A percentile compares a stretch with the other conserved stretches of the same genome.
Evolutionary conservation across 1,284 basidiomycete genomes (phyloP).

Genomic region (Sanghuangporus baumii): DNA sequence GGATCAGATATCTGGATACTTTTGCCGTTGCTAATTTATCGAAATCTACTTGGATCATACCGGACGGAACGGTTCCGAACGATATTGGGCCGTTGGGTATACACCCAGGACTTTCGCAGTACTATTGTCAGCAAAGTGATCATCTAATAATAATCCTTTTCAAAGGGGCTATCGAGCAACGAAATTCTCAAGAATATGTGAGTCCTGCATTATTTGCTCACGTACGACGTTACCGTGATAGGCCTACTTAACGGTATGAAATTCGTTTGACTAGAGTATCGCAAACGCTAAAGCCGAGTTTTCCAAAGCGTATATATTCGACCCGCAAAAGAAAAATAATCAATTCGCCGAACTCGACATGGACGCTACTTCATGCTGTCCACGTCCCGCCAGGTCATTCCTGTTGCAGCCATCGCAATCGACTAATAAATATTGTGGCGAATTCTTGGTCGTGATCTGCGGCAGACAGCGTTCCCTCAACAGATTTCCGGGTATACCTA

Average conservation of each 20-base stretch:
- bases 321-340: not conserved
- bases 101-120: not conserved
- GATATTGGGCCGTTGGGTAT: not conserved
- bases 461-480: not conserved
- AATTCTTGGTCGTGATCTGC: not conserved
- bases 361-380: not conserved
- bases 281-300: not conserved
- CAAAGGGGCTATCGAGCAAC: not conserved
- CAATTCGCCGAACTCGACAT: not conserved
- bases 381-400: not conserved
- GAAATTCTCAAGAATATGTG: not conserved
- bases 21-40: constrained; percentile 3
- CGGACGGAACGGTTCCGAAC: not conserved
- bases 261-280: not conserved
- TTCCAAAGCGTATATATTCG: not conserved
- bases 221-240: too few species aligned
- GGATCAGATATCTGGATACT: not conserved
- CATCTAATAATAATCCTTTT: not conserved
- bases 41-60: not conserved
- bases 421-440: not conserved
- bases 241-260: not conserved
- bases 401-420: not conserved
- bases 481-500: not conserved
- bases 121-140: not conserved
- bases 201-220: not conserved